A percentile compares a stretch with the other conserved stretches of the same genome.
Evolutionary conservation across 768 basidiomycete genomes (phyloP).

Genomic region (Gymnopilus dilepis): DNA sequence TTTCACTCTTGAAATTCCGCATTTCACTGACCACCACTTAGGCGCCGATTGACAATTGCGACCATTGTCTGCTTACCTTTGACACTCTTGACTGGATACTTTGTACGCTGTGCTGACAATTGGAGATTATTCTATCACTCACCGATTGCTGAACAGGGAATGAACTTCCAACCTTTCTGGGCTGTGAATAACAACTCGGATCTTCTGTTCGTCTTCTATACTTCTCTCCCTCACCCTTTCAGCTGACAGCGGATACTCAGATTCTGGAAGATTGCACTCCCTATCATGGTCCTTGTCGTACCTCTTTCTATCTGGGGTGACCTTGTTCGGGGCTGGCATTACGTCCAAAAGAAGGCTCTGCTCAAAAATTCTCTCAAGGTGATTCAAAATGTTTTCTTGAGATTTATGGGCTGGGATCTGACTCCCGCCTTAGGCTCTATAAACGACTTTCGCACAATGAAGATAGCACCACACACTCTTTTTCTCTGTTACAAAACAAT

Average conservation of each 20-base stretch:
- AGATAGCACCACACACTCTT: background rate
- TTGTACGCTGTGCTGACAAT: constrained; percentile 33
- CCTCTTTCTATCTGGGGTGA: constrained; percentile 59
- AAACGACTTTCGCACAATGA: background rate
- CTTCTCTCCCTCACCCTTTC: background rate
- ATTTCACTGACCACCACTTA: constrained; percentile 25
- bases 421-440: background rate
- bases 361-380: constrained; percentile 39
- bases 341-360: constrained; percentile 47
- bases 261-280: constrained; percentile 71
- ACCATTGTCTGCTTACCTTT: constrained; percentile 77
- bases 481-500: background rate
- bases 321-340: constrained; percentile 49
- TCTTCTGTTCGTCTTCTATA: constrained; percentile 34
- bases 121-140: background rate
- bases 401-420: background rate
- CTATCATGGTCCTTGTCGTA: constrained; percentile 58
- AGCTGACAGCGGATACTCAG: constrained; percentile 35
- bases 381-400: background rate
- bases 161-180: constrained; percentile 67
- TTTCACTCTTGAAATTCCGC: background rate
- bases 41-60: constrained; percentile 68
- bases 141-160: constrained; percentile 49
- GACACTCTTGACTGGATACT: constrained; percentile 74
- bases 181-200: constrained; percentile 51